These are phyloP conservation scores for Yarrowia keelungensis DNA, from an alignment of 805 yeast species.

Conservation along the genomic window DNA sequence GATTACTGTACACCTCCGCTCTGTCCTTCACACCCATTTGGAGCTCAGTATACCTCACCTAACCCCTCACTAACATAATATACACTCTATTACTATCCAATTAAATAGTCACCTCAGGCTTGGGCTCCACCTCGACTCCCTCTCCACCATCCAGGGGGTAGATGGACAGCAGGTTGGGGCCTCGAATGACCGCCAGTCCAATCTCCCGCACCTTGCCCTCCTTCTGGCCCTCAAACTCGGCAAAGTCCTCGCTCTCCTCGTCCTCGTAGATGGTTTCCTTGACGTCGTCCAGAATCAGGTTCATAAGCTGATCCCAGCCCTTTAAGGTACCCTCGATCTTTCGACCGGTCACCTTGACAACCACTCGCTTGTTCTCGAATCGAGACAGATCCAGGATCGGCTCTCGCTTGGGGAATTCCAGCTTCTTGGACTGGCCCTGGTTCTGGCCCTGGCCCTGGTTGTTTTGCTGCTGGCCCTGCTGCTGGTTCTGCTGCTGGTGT, in stretches of 20 bases:
- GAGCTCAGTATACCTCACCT: too few species aligned
- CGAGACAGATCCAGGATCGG: slow-evolving; percentile 83
- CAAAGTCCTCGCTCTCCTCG: slow-evolving; percentile 55
- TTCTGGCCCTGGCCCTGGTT: slow-evolving; percentile 40
- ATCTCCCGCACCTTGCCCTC: slow-evolving; percentile 68
- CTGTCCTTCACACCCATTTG: too few species aligned
- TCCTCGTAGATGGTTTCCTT: slow-evolving; percentile 58
- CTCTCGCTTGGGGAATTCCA: slow-evolving; percentile 85
- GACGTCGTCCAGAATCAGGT: slow-evolving; percentile 69
- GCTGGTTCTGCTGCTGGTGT: slow-evolving; percentile 34
- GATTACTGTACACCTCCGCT: too few species aligned
- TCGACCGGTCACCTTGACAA: slow-evolving; percentile 83
- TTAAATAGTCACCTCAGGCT: slow-evolving; percentile 36
- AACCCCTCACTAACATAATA: not conserved
- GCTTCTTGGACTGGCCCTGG: slow-evolving; percentile 49
- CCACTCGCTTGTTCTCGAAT: slow-evolving; percentile 73
- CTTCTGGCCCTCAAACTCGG: slow-evolving; percentile 64
- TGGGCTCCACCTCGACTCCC: slow-evolving; percentile 51
- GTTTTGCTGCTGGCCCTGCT: slow-evolving; percentile 38
- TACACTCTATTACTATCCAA: slow-evolving; percentile 32
- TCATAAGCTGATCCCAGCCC: slow-evolving; percentile 96
- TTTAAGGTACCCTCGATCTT: slow-evolving; percentile 79
- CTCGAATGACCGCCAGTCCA: slow-evolving; percentile 85
- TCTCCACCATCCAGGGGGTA: slow-evolving; percentile 77
- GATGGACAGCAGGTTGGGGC: slow-evolving; percentile 74